Percentiles rank a stretch among this genome's conserved stretches.
Conservation (phyloP, 306 rosid genomes). For the Gastrolobium villosum region DNA sequence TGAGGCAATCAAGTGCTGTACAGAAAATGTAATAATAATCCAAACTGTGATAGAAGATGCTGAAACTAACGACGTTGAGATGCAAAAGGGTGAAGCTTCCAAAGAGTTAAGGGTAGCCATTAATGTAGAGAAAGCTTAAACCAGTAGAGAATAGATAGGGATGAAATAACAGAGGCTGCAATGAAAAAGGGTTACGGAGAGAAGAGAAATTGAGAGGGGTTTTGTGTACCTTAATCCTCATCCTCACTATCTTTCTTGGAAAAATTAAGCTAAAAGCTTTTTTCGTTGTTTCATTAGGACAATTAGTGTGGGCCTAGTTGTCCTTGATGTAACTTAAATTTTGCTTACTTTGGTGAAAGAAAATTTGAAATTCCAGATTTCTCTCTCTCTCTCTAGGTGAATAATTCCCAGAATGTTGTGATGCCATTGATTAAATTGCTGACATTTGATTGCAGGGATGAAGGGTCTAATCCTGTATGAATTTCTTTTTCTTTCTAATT, state of each 20-base stretch:
- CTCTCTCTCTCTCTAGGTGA: background rate
- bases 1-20: constrained; percentile 48
- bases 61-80: constrained; percentile 55
- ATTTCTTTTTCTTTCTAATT: background rate
- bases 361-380: constrained; percentile 38
- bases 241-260: constrained; percentile 42
- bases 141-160: constrained; percentile 16
- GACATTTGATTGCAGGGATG: background rate
- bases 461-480: constrained; percentile 29
- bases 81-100: constrained; percentile 55
- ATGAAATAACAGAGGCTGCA: constrained; percentile 46
- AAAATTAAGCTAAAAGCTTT: constrained; percentile 18
- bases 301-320: constrained; percentile 42
- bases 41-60: constrained; percentile 55
- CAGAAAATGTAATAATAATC: constrained; percentile 49
- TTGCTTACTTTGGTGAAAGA: constrained; percentile 48
- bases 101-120: constrained; percentile 40
- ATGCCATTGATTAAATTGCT: constrained; percentile 8
- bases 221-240: constrained; percentile 43
- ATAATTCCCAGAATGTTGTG: constrained; percentile 35
- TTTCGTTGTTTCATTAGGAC: constrained; percentile 45
- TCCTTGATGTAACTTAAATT: constrained; percentile 52
- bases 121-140: constrained; percentile 53
- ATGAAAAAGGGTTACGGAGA: constrained; percentile 39
- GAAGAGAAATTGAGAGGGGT: constrained; percentile 44